phyloP scores from a whole-genome alignment of 495 filamentous ascomycete species.

The Bacidia rubella region DNA sequence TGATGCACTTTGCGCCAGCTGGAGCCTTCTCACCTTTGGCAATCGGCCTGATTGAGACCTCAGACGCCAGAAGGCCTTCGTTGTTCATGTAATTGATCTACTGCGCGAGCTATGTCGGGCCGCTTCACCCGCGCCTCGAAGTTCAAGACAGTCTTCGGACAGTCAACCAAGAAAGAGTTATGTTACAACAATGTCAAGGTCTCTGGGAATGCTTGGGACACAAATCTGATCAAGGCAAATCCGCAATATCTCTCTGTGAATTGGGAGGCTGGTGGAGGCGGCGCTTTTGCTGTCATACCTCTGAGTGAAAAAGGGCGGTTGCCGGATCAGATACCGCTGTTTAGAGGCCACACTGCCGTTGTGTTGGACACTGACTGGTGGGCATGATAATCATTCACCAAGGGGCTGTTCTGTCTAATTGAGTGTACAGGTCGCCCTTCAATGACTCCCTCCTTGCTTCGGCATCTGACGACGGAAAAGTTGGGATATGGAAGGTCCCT shows the following conservation, averaged over 20 bases:
- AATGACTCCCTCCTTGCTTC: slow-evolving; percentile 87
- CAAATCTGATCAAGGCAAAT: slow-evolving; percentile 93
- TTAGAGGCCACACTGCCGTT: slow-evolving; percentile 86
- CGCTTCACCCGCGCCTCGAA: slow-evolving; percentile 97
- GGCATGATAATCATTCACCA: slow-evolving; percentile 19
- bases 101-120: too few species aligned
- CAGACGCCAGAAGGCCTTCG: too few species aligned
- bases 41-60: too few species aligned
- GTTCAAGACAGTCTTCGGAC: slow-evolving; percentile 98
- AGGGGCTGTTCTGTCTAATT: slow-evolving; percentile 16
- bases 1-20: too few species aligned
- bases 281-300: slow-evolving; percentile 93
- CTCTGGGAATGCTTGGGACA: slow-evolving; percentile 97
- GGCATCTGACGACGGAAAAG: slow-evolving; percentile 90
- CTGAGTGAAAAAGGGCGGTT: slow-evolving; percentile 74
- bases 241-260: slow-evolving; percentile 94
- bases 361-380: slow-evolving; percentile 98
- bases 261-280: slow-evolving; percentile 95
- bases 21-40: too few species aligned
- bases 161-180: slow-evolving; percentile 79
- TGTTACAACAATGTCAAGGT: slow-evolving; percentile 95
- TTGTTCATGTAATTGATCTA: too few species aligned
- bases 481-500: slow-evolving; percentile 79
- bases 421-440: slow-evolving; percentile 66
- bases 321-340: slow-evolving; percentile 86